phyloP scores from a whole-genome alignment of 106 monocot genomes.

The Dendrobium catenatum region DNA sequence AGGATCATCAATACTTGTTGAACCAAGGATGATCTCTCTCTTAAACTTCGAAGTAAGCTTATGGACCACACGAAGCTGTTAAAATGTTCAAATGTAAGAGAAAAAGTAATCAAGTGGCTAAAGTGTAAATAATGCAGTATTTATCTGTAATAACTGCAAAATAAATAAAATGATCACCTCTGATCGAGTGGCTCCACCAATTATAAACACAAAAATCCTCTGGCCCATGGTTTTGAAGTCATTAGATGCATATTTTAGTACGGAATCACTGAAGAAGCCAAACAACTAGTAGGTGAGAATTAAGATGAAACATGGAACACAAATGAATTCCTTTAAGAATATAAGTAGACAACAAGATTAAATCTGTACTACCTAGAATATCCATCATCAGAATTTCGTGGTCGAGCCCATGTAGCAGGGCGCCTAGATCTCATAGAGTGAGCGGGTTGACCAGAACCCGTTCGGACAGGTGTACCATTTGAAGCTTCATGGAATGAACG shows the following conservation, averaged over 20 bases:
- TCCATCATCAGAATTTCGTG: slow-evolving; percentile 90
- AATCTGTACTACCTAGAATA: slow-evolving; percentile 61
- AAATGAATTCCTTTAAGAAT: not conserved
- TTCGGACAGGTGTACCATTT: slow-evolving; percentile 20
- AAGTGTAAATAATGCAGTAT: not conserved
- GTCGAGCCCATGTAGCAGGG: slow-evolving; percentile 82
- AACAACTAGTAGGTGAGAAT: not conserved
- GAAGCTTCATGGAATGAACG: slow-evolving; percentile 51
- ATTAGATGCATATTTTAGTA: slow-evolving; percentile 83
- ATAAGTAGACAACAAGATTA: not conserved
- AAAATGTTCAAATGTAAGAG: slow-evolving; percentile 3
- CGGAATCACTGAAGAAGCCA: slow-evolving; percentile 69
- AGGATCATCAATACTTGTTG: slow-evolving; percentile 91
- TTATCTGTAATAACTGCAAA: not conserved
- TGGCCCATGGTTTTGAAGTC: slow-evolving; percentile 92
- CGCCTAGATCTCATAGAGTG: slow-evolving; percentile 94
- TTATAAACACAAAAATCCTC: slow-evolving; percentile 85
- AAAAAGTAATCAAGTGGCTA: slow-evolving; percentile 1
- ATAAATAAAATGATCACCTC: slow-evolving; percentile 42
- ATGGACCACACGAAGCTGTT: slow-evolving; percentile 78
- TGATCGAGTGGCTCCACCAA: slow-evolving; percentile 95
- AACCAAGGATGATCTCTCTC: slow-evolving; percentile 89
- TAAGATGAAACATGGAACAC: not conserved
- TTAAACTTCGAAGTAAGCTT: slow-evolving; percentile 78
- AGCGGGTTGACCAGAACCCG: slow-evolving; percentile 41